Conservation (phyloP, 371 early-diverging fungal species). For the Mortierella sp. region DNA sequence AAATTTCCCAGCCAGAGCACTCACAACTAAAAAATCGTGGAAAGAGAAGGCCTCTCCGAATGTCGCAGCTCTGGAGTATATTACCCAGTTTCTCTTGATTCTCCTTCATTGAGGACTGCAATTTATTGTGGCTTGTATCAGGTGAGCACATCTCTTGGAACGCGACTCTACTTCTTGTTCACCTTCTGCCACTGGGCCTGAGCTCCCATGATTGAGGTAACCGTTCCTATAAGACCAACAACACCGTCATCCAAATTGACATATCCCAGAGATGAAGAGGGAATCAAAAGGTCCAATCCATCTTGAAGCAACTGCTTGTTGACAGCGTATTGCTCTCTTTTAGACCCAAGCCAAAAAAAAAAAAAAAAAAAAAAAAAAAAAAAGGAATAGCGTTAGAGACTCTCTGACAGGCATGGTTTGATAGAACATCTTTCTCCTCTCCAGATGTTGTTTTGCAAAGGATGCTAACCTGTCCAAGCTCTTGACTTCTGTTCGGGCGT, state of each 20-base stretch:
- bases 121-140: too few species aligned
- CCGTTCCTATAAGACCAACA: slow-evolving; percentile 68
- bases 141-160: too few species aligned
- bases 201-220: slow-evolving; percentile 51
- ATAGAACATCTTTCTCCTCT: too few species aligned
- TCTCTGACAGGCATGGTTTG: too few species aligned
- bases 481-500: slow-evolving; percentile 29
- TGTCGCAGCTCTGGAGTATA: too few species aligned
- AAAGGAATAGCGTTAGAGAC: not conserved
- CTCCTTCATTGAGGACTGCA: too few species aligned
- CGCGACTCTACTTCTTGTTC: slow-evolving; percentile 24
- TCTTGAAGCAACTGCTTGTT: slow-evolving; percentile 67
- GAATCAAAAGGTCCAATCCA: slow-evolving; percentile 68
- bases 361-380: not conserved
- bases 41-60: not conserved
- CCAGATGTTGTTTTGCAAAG: slow-evolving; percentile 1
- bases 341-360: not conserved
- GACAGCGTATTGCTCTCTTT: slow-evolving; percentile 60
- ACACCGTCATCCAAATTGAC: slow-evolving; percentile 67
- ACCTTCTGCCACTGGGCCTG: slow-evolving; percentile 53
- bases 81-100: too few species aligned
- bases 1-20: not conserved
- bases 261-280: slow-evolving; percentile 64
- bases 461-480: slow-evolving; percentile 21
- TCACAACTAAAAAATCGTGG: slow-evolving; percentile 6